These are phyloP conservation scores for Plasmodium vivax DNA, from an alignment of 169 alveolate genomes.

Conservation along the genomic window DNA sequence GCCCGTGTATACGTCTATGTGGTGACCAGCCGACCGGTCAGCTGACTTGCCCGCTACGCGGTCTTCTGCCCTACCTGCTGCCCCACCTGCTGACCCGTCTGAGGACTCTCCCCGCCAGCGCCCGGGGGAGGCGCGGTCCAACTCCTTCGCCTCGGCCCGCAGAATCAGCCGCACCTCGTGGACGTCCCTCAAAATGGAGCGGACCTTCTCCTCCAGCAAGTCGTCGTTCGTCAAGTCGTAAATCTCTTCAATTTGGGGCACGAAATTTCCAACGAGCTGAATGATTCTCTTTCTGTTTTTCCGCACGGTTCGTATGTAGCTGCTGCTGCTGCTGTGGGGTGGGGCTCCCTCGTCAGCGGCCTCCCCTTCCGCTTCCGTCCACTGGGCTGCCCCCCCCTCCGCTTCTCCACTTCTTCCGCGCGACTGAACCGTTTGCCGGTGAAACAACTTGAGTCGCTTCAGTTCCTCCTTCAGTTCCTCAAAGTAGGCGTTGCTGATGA, in stretches of 20 bases:
- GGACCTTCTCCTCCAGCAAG: constrained; percentile 27
- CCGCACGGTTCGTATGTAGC: neutral
- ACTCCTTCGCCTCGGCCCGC: constrained; percentile 1
- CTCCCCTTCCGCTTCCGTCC: neutral
- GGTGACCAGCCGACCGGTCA: no score
- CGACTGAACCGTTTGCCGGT: neutral
- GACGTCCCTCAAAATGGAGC: neutral
- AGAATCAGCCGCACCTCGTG: constrained; percentile 5
- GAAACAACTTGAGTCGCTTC: neutral
- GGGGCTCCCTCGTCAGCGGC: no score
- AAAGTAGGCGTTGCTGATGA: constrained; percentile 42
- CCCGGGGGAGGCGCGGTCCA: neutral
- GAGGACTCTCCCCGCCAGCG: neutral
- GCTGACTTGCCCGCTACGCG: neutral
- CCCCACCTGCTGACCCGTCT: neutral
- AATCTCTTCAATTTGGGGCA: constrained; percentile 16
- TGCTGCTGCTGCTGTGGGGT: no score
- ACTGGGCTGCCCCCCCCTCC: neutral
- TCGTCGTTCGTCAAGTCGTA: constrained; percentile 37
- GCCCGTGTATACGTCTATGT: neutral
- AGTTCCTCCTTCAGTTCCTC: constrained; percentile 13
- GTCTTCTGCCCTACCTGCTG: neutral
- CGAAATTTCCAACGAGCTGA: neutral
- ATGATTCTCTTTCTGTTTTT: constrained; percentile 26
- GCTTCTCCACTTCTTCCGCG: neutral